Evolutionary conservation across 495 filamentous ascomycete species (phyloP).

Genomic region (Amniculicola lignicola): DNA sequence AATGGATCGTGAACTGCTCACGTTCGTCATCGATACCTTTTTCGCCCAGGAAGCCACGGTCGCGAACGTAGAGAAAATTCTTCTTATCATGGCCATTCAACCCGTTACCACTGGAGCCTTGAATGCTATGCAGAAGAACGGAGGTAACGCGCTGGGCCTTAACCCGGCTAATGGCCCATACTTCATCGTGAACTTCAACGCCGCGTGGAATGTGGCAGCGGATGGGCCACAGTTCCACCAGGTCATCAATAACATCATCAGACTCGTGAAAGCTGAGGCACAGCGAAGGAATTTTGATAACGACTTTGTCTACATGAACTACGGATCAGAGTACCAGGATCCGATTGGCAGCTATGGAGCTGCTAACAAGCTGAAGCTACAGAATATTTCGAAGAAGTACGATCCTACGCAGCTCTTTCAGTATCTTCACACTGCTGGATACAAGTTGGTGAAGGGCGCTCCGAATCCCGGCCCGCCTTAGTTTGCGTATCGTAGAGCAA

Average conservation of each 20-base stretch:
- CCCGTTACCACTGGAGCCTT: not conserved
- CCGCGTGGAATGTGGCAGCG: not conserved
- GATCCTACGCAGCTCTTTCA: constrained; percentile 14
- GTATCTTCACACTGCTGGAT: not conserved
- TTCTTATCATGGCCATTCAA: not conserved
- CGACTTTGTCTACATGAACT: constrained; percentile 10
- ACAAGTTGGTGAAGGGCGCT: constrained; percentile 5
- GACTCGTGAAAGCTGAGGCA: not conserved
- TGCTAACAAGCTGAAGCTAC: not conserved
- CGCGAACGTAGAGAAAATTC: not conserved
- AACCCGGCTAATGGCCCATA: not conserved
- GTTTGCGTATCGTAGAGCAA: no score
- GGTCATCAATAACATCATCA: not conserved
- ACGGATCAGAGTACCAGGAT: not conserved
- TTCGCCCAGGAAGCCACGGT: not conserved
- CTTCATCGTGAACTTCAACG: not conserved
- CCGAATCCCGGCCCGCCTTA: not conserved
- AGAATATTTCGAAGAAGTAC: constrained; percentile 2
- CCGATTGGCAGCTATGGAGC: constrained; percentile 12
- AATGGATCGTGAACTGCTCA: not conserved
- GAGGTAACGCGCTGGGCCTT: constrained; percentile 1
- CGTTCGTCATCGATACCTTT: not conserved
- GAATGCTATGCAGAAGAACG: not conserved
- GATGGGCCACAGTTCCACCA: not conserved
- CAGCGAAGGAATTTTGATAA: not conserved